phyloP scores from a whole-genome alignment of 2,329 filamentous ascomycete species.

The Chaetomium sp. region DNA sequence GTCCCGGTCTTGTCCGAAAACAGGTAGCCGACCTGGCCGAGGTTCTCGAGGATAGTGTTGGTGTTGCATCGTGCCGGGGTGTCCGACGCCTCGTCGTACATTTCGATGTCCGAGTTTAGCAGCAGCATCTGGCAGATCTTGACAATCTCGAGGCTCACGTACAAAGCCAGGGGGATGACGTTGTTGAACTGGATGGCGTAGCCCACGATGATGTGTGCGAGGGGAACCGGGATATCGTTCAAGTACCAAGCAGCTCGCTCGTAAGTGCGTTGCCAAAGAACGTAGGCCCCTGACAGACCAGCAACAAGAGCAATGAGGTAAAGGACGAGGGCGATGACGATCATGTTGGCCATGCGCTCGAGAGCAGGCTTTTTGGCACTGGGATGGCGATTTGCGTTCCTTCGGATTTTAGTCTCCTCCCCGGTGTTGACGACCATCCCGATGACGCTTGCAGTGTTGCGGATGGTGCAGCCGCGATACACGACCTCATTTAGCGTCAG shows the following conservation, averaged over 20 bases:
- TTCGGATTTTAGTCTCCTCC: constrained; percentile 94
- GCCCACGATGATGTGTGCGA: constrained; percentile 74
- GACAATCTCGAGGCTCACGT: constrained; percentile 91
- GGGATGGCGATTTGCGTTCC: constrained; percentile 81
- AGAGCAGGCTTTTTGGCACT: constrained; percentile 25
- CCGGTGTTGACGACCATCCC: constrained; percentile 87
- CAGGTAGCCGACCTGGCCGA: constrained; percentile 82
- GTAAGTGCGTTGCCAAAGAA: constrained; percentile 67
- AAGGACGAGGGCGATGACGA: constrained; percentile 59
- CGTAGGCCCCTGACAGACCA: constrained; percentile 78
- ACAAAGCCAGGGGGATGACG: constrained; percentile 88
- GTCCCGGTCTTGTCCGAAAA: constrained; percentile 93
- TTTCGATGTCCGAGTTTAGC: constrained; percentile 72
- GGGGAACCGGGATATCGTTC: constrained; percentile 60
- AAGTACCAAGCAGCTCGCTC: constrained; percentile 75
- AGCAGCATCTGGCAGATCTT: constrained; percentile 78
- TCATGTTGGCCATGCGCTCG: constrained; percentile 78
- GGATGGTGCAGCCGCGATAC: constrained; percentile 78
- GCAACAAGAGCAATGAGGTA: constrained; percentile 74
- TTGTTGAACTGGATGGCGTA: constrained; percentile 97
- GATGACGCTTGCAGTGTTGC: constrained; percentile 73
- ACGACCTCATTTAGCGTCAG: constrained; percentile 78
- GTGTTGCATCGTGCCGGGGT: constrained; percentile 84
- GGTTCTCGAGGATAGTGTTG: constrained; percentile 84
- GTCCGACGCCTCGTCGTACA: constrained; percentile 80